Base-by-base conservation (phyloP, 2,329 filamentous ascomycete genomes). In the Penicillium capsulatum region DNA sequence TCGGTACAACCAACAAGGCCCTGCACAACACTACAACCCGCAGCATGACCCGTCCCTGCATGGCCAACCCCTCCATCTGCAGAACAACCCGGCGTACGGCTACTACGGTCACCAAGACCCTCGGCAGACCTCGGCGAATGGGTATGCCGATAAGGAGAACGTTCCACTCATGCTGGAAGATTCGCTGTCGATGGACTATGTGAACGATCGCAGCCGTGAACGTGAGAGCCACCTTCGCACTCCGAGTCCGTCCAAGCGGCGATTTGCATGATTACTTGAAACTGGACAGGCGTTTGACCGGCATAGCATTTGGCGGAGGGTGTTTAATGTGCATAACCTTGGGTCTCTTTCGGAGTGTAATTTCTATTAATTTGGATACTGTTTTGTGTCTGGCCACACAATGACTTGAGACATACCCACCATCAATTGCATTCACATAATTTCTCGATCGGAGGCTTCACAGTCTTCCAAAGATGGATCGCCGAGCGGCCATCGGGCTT, bases 211-310 rank as follows among this genome's bases (percentile, higher is more conserved):
- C 28, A 60, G 47, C 31, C 61, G 57, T 14, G 57, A 58, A 26
- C 53, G 58, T 3, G 55, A 59, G 29, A 47, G 47, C 8, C 58
- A 64, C 30, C 42, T 61, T 33, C 61, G 61, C n/a, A 65, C 60
- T 2, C 65, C 65, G 11, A 66, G 63, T 43, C 65, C 65, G 3
- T 50, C 53, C 2, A 66, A 66, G 43, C 53, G 41, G 30, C 40
- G 34, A 17, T 46, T 48, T 14, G 20, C 31, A 37, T 50, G 40
- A 29, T 39, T 24, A 8, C n/a, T n/a, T n/a, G n/a, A n/a, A n/a
- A n/a, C n/a, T n/a, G n/a, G n/a, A n/a, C n/a, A n/a, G n/a, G n/a
- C n/a, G n/a, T n/a, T n/a, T n/a, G n/a, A n/a, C n/a, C n/a, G n/a
- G n/a, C n/a, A n/a, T n/a, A n/a, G n/a, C n/a, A n/a, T n/a, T n/a